Evolutionary conservation across 306 rosid genomes (phyloP).

Genomic region (Mimosa bimucronata): DNA sequence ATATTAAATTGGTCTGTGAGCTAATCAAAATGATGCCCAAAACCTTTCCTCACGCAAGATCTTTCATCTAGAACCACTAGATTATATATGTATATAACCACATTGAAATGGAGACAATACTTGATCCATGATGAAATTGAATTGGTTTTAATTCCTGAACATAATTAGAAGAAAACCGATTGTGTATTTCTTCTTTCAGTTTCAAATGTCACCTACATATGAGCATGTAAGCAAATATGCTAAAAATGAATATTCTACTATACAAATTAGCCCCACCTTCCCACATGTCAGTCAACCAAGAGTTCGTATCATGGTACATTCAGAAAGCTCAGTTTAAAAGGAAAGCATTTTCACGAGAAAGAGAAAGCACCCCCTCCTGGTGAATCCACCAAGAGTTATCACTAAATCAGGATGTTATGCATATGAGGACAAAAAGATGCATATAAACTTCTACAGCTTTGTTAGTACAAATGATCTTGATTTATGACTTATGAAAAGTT

Average conservation of each 20-base stretch:
- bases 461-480: neutral
- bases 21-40: neutral
- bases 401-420: conserved; percentile 14
- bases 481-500: neutral
- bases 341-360: conserved; percentile 1
- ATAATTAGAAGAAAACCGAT: conserved; percentile 5
- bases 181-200: conserved; percentile 26
- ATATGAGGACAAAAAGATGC: neutral
- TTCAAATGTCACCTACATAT: conserved; percentile 9
- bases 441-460: neutral
- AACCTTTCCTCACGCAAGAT: neutral
- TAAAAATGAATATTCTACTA: neutral
- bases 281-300: conserved; percentile 11
- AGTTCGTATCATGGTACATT: conserved; percentile 12
- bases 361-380: conserved; percentile 15
- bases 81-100: neutral
- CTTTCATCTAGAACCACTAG: neutral
- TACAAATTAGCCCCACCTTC: conserved; percentile 20
- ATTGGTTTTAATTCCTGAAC: conserved; percentile 22
- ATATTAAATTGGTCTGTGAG: neutral
- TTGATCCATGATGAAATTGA: neutral
- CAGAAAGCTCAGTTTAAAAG: neutral
- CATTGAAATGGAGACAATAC: neutral
- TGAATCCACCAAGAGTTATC: neutral
- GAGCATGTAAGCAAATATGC: neutral